Evolutionary conservation across 768 basidiomycete genomes (phyloP), one percentile per base, ranked within the genome.

Genomic region (Hypholoma fasciculare): DNA sequence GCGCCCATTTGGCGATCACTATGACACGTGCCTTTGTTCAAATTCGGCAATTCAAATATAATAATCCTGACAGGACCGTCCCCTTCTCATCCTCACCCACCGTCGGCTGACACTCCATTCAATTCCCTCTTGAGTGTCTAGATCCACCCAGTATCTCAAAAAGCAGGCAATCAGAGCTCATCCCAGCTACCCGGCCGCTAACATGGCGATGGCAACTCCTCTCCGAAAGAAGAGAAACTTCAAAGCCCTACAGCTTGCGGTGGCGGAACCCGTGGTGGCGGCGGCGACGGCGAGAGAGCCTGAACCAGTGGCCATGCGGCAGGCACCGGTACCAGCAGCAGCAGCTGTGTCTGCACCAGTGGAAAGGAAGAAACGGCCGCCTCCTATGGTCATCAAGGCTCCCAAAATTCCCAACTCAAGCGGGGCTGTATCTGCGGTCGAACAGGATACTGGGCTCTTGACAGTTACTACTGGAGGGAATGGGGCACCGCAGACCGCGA

Each of bases 191-290:
- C 36, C 27, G 49, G 48, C 47, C 49, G 46, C 42, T 17, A 62
- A 59, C 54, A 65, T 68, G 63, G 60, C 66, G 60, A 81, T 81
- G 78, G 71, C 77, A 39, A 82, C 83, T 39, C 86, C 88, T 54
- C 83, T 92, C 61, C 89, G 92, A 74, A 92, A 93, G 82, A 95
- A 95, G 72, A 87, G 93, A 61, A 95, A 95, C 71, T 94, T 93
- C 83, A 94, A 93, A 74, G 86, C 82, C 39, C 83, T 95, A 8
- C 85, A 88, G 75, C 86, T 95, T 69, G 80, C 83, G 63, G 85
- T 88, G 57, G 61, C 80, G 46, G 72, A 80, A 19, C 63, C 76
- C 51, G 63, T 46, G 12, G n/a, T 64, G 7, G 60, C 68, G 20
- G 57, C 66, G 34, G 54, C 66, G 19, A 60, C 66, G 26, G 63